Evolutionary conservation across 495 filamentous ascomycete species (phyloP).

Genomic region (Trichoderma orchidacearum): DNA sequence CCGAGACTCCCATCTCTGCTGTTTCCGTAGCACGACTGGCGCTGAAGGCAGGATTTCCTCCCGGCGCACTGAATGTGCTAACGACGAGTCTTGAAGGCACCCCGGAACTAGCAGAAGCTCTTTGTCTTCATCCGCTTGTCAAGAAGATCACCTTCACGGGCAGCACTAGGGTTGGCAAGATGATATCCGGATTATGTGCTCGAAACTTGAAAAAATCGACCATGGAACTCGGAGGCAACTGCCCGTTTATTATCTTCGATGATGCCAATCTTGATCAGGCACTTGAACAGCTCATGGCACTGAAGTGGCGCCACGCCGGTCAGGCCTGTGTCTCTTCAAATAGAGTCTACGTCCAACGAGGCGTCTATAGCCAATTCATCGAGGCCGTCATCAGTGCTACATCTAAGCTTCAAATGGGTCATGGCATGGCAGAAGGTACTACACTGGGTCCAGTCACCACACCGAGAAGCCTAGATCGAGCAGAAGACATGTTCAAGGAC

Average conservation of each 20-base stretch:
- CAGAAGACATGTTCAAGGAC: conserved; percentile 45
- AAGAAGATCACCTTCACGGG: conserved; percentile 68
- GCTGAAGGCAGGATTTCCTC: conserved; percentile 43
- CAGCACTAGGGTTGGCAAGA: conserved; percentile 17
- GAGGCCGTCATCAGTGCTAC: conserved; percentile 39
- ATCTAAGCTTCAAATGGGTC: conserved; percentile 45
- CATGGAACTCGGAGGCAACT: conserved; percentile 64
- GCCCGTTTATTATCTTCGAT: conserved; percentile 61
- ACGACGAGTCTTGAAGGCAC: conserved; percentile 51
- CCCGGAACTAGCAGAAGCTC: conserved; percentile 45
- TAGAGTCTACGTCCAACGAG: conserved; percentile 52
- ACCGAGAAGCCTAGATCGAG: conserved; percentile 48
- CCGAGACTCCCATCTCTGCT: conserved; percentile 47
- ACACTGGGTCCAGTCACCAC: conserved; percentile 62
- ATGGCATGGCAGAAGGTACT: conserved; percentile 40
- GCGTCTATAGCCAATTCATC: conserved; percentile 41
- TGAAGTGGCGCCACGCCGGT: conserved; percentile 56
- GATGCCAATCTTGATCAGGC: conserved; percentile 57
- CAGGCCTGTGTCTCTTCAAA: conserved; percentile 69
- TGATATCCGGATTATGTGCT: conserved; percentile 12
- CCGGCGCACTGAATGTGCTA: conserved; percentile 46
- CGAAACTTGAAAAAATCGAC: conserved; percentile 57
- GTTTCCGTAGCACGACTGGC: conserved; percentile 43
- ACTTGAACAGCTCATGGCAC: conserved; percentile 29
- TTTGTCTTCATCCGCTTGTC: conserved; percentile 50